Evolutionary conservation across 23 red algal genomes (phyloP), one percentile per base, ranked within the genome.

Genomic region (Gracilariopsis chorda): DNA sequence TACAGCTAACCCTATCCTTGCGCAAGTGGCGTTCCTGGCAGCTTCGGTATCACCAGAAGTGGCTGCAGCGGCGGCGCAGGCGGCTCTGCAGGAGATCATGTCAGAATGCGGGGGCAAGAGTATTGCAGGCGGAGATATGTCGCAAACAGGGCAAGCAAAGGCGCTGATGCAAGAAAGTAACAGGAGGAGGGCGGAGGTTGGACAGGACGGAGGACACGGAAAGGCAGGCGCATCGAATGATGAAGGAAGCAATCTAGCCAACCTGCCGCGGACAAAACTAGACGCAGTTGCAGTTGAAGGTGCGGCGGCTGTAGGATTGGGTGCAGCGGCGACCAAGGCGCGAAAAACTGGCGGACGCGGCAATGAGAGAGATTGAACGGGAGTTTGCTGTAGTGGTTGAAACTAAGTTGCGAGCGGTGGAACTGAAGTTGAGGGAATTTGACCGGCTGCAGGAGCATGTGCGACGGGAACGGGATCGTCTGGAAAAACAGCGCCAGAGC

Each of bases 1-100:
- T 49, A 88, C 72, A 3, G 80, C 74, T 33, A 98, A 98, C 68
- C 96, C 96, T 24, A 68, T 98, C 23, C 90, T 98, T 82, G 89
- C 89, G 7, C 96, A 95, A 46, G 78, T 98, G 36, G 88, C 96
- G 29, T 93, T 98, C 69, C 77, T 98, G n/a, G 92, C 93, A 20
- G 78, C 92, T 2, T 94, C 79, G 30, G 93, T 98, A 0, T 90
- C 92, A 25, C 93, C 96, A 16, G 88, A 95, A 45, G 96, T 98
- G 51, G 93, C 96, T 5, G 86, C 93, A n/a, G 96, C 93, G 17
- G 93, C 96, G 1, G 93, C 96, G 25, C 82, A 88, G 63, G 93
- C 96, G 20, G 96, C 96, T 21, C 44, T 98, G 21, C 40, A 37
- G 7, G 39, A 83, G 37, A 74, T 94, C 36, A 67, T 93, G 82